Evolutionary conservation across 2,329 filamentous ascomycete genomes (phyloP).

Genomic region (Xylariales sp.): DNA sequence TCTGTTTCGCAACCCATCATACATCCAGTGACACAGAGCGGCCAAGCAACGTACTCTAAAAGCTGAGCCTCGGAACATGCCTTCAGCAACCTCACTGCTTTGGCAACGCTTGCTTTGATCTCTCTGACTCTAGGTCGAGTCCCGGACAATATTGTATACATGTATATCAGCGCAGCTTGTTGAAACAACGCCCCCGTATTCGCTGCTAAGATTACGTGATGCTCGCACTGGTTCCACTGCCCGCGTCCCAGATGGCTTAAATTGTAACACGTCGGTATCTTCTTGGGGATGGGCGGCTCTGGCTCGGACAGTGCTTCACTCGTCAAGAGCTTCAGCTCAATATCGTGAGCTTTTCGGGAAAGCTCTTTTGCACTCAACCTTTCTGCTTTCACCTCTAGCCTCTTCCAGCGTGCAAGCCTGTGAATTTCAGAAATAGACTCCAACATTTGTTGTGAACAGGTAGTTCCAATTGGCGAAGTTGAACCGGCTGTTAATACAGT

Average conservation of each 20-base stretch:
- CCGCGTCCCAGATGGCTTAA: not conserved
- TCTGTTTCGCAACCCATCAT: conserved; percentile 2
- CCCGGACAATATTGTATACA: not conserved
- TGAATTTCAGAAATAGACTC: not conserved
- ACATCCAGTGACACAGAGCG: not conserved
- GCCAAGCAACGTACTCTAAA: not conserved
- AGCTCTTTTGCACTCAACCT: not conserved
- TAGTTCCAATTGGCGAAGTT: too few species aligned
- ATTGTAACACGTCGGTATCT: not conserved
- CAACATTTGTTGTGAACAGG: not conserved
- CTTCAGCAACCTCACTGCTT: not conserved
- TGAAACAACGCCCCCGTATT: not conserved
- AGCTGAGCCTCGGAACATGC: not conserved
- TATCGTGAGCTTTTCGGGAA: not conserved
- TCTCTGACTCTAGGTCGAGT: not conserved
- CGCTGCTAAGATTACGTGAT: not conserved
- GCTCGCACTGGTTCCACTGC: not conserved
- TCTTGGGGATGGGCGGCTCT: not conserved
- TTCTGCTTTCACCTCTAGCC: not conserved
- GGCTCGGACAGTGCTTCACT: not conserved
- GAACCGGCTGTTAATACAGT: too few species aligned
- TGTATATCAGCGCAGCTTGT: conserved; percentile 1
- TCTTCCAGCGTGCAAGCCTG: not conserved
- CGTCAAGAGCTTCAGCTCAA: not conserved
- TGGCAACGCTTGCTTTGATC: not conserved